Percentiles rank a stretch among this genome's conserved stretches.
These are phyloP conservation scores for Urochloa ruziziensis DNA, from an alignment of 176 grass and related monocot species.

Conservation along the genomic window DNA sequence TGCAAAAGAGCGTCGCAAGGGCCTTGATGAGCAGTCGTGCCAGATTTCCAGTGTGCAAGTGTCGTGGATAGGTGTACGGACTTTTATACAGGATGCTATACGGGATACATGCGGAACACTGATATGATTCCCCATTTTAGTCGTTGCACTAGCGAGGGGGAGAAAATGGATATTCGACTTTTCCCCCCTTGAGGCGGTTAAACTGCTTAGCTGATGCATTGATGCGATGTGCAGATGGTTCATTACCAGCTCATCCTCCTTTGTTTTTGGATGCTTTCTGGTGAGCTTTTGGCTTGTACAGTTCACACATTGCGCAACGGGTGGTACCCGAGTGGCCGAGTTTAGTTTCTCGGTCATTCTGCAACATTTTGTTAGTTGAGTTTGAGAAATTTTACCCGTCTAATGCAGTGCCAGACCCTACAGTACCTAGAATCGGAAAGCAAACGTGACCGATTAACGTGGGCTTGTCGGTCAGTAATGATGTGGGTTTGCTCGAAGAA, in stretches of 20 bases:
- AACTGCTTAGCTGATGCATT: neutral
- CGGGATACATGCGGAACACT: neutral
- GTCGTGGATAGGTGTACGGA: neutral
- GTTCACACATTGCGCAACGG: neutral
- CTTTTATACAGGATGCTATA: conserved; percentile 3
- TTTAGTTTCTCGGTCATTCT: neutral
- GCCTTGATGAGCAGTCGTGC: neutral
- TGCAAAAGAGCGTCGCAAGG: neutral
- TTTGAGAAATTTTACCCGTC: too few species aligned
- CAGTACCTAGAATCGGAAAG: too few species aligned
- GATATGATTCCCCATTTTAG: neutral
- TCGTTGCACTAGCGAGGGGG: neutral
- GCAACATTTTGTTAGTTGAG: neutral
- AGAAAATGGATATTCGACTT: neutral
- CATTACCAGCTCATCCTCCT: neutral
- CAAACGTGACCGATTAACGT: too few species aligned
- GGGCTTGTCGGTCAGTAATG: neutral
- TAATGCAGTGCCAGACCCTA: too few species aligned
- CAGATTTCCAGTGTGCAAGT: neutral
- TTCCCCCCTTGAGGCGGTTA: neutral
- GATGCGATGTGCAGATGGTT: neutral
- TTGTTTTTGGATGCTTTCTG: neutral
- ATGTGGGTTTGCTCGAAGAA: neutral
- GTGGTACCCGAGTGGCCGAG: neutral
- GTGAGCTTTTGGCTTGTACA: neutral